A percentile compares a stretch with the other conserved stretches of the same genome.
phyloP scores from a whole-genome alignment of 768 basidiomycete genomes.

The Gymnopilus junonius region DNA sequence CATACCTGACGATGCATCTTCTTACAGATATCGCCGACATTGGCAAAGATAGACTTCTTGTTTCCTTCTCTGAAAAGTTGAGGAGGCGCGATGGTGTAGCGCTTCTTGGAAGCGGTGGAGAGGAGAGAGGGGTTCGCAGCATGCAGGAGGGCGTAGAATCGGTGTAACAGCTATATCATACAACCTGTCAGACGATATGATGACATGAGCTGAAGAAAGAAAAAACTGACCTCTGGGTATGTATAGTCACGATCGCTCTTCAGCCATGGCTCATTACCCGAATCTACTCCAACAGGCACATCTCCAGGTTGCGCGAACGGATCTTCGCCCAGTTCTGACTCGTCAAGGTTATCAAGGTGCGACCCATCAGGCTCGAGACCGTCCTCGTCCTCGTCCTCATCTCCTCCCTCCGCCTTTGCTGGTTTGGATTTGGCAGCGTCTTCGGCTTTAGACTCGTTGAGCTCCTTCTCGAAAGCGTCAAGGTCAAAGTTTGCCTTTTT shows the following conservation, averaged over 20 bases:
- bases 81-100: slow-evolving; percentile 97
- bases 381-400: slow-evolving; percentile 58
- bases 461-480: slow-evolving; percentile 94
- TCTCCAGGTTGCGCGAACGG: slow-evolving; percentile 70
- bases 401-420: slow-evolving; percentile 38
- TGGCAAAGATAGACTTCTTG: slow-evolving; percentile 97
- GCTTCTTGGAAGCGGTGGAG: slow-evolving; percentile 80
- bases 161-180: slow-evolving; percentile 74
- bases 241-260: slow-evolving; percentile 93
- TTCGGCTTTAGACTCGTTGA: slow-evolving; percentile 65
- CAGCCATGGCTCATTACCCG: slow-evolving; percentile 88
- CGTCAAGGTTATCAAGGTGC: slow-evolving; percentile 72
- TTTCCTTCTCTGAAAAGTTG: slow-evolving; percentile 94
- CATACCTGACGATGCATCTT: slow-evolving; percentile 87
- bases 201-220: background rate
- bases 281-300: slow-evolving; percentile 64
- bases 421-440: slow-evolving; percentile 39
- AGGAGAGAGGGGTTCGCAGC: slow-evolving; percentile 92
- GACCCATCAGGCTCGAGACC: slow-evolving; percentile 61
- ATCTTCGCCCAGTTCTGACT: slow-evolving; percentile 88
- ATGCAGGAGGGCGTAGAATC: slow-evolving; percentile 91
- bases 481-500: slow-evolving; percentile 91
- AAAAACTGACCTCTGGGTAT: slow-evolving; percentile 79
- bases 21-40: slow-evolving; percentile 96
- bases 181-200: background rate